Evolutionary conservation across 805 yeast genomes (phyloP).

Genomic region (Scheffersomyces lignosus): DNA sequence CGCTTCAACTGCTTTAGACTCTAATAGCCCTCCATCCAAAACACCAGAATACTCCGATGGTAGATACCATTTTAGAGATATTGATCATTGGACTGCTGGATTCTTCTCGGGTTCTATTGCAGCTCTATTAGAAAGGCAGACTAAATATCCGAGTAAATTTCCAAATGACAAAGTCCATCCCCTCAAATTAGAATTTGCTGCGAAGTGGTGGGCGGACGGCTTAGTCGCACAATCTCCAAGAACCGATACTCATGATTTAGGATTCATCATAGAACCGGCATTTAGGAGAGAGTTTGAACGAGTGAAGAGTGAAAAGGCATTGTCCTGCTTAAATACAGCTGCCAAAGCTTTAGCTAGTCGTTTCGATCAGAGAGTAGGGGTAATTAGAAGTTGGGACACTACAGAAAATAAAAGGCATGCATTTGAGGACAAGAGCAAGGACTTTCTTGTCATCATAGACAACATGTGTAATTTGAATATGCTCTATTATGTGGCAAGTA

Average conservation of each 20-base stretch:
- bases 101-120: constrained; percentile 14
- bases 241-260: constrained; percentile 28
- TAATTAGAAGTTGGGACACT: constrained; percentile 26
- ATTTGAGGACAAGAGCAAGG: constrained; percentile 13
- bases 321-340: constrained; percentile 18
- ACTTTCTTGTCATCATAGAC: constrained; percentile 27
- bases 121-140: constrained; percentile 8
- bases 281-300: constrained; percentile 21
- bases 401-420: constrained; percentile 16
- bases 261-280: constrained; percentile 24
- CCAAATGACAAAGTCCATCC: constrained; percentile 5
- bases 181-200: constrained; percentile 11
- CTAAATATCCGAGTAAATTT: constrained; percentile 9
- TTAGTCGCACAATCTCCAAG: constrained; percentile 10
- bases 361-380: constrained; percentile 18
- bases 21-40: constrained; percentile 7
- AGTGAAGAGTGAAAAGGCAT: constrained; percentile 12
- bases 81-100: constrained; percentile 14
- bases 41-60: constrained; percentile 12
- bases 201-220: constrained; percentile 14
- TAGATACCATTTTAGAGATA: constrained; percentile 8
- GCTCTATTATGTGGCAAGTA: constrained; percentile 22
- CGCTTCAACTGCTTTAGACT: constrained; percentile 6
- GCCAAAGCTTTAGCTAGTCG: constrained; percentile 25
- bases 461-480: constrained; percentile 22